phyloP scores from a whole-genome alignment of 176 grass and related monocot genomes.

The Tuctoria greenei region DNA sequence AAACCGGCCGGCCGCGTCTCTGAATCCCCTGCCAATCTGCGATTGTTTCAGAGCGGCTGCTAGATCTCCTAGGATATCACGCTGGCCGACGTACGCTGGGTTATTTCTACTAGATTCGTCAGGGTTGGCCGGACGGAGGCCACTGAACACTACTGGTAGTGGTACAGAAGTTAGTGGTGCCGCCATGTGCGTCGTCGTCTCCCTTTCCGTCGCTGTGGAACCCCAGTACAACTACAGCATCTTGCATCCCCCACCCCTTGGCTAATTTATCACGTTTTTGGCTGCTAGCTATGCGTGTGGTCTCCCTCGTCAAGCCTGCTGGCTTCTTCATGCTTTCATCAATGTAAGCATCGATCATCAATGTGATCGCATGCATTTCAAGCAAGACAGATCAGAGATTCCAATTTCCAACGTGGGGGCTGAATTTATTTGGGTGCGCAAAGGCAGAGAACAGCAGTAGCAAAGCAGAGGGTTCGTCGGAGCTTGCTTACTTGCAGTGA shows the following conservation, averaged over 20 bases:
- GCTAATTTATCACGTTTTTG: not conserved
- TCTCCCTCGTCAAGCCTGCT: not conserved
- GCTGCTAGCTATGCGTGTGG: not conserved
- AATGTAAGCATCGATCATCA: not conserved
- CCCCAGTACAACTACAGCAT: not conserved
- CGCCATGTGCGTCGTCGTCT: conserved; percentile 6
- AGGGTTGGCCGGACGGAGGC: not conserved
- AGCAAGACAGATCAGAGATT: not conserved
- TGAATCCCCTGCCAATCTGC: not conserved
- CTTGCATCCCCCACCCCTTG: not conserved
- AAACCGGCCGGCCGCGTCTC: not conserved
- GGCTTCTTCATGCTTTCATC: conserved; percentile 5
- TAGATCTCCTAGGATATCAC: conserved; percentile 49
- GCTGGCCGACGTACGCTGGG: conserved; percentile 19
- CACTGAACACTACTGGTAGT: no score
- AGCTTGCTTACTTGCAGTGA: not conserved
- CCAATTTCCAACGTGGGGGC: not conserved
- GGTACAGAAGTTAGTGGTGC: not conserved
- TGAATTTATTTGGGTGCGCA: not conserved
- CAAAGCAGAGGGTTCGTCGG: not conserved
- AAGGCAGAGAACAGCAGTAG: not conserved
- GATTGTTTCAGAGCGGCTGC: conserved; percentile 21
- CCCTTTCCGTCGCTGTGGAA: not conserved
- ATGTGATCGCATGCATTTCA: not conserved
- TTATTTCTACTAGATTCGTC: not conserved